phyloP scores from a whole-genome alignment of 1,139 yeast species.

The Cylindricascospora bacillispora region DNA sequence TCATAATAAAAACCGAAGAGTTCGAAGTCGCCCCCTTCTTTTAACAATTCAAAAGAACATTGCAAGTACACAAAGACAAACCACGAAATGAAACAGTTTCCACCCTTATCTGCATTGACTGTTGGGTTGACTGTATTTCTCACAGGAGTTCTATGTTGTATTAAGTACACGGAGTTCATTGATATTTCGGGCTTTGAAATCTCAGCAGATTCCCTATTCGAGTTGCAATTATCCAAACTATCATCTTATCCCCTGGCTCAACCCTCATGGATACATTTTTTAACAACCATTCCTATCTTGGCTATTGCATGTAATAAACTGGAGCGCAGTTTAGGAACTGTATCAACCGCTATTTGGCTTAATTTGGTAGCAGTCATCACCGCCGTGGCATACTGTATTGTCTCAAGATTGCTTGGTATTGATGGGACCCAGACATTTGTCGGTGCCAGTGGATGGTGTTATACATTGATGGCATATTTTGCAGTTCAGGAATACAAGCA shows the following conservation, averaged over 20 bases:
- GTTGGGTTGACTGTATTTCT: conserved; percentile 51
- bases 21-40: too few species aligned
- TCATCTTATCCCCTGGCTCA: conserved; percentile 73
- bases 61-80: too few species aligned
- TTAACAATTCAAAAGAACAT: too few species aligned
- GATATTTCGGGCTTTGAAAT: conserved; percentile 33
- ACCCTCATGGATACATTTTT: conserved; percentile 45
- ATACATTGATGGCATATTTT: conserved; percentile 54
- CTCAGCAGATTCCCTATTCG: conserved; percentile 44
- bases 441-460: conserved; percentile 67
- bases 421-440: conserved; percentile 39
- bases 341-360: conserved; percentile 72
- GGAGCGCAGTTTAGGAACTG: conserved; percentile 72
- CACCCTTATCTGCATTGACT: conserved; percentile 63
- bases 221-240: conserved; percentile 46
- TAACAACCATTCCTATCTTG: conserved; percentile 48
- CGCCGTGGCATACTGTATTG: conserved; percentile 51
- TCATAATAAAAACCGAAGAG: too few species aligned
- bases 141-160: conserved; percentile 29
- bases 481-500: conserved; percentile 46
- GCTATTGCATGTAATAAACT: conserved; percentile 52
- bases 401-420: conserved; percentile 46
- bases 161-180: conserved; percentile 25
- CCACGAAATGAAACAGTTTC: too few species aligned
- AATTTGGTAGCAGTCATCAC: conserved; percentile 60